Evolutionary conservation across 2,329 filamentous ascomycete genomes (phyloP).

Genomic region (Colletotrichum graminicola): DNA sequence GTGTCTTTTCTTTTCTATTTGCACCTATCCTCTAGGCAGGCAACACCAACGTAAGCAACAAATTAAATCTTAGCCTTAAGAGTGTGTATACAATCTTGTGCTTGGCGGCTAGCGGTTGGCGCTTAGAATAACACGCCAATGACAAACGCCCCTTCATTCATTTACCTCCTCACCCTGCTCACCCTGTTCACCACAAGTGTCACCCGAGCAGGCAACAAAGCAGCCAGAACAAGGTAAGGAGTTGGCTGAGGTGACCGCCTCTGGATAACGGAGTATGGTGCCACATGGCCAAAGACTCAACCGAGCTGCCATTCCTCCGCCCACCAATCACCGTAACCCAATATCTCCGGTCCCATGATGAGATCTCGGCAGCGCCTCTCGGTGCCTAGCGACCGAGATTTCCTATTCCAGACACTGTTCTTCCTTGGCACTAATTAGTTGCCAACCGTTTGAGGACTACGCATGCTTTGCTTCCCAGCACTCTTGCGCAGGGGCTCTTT

Average conservation of each 20-base stretch:
- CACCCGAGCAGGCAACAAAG: too few relatives aligned
- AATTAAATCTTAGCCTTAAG: too few relatives aligned
- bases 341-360: conserved; percentile 24
- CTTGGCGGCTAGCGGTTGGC: too few relatives aligned
- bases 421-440: conserved; percentile 9
- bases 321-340: conserved; percentile 24
- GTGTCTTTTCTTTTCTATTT: too few relatives aligned
- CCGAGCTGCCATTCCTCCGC: background rate
- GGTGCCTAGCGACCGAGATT: conserved; percentile 37
- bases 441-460: conserved; percentile 18
- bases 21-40: too few relatives aligned
- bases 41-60: too few relatives aligned
- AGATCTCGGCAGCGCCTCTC: conserved; percentile 31
- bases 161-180: too few relatives aligned
- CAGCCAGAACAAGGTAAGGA: background rate
- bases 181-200: too few relatives aligned
- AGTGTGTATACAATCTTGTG: too few relatives aligned
- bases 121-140: too few relatives aligned
- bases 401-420: conserved; percentile 34
- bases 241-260: background rate
- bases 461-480: background rate
- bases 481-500: background rate
- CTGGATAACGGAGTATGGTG: background rate
- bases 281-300: background rate
- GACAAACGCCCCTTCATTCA: too few relatives aligned